Evolutionary conservation across 192 early-diverging fungal genomes (phyloP).

Genomic region (Thamnidium elegans): DNA sequence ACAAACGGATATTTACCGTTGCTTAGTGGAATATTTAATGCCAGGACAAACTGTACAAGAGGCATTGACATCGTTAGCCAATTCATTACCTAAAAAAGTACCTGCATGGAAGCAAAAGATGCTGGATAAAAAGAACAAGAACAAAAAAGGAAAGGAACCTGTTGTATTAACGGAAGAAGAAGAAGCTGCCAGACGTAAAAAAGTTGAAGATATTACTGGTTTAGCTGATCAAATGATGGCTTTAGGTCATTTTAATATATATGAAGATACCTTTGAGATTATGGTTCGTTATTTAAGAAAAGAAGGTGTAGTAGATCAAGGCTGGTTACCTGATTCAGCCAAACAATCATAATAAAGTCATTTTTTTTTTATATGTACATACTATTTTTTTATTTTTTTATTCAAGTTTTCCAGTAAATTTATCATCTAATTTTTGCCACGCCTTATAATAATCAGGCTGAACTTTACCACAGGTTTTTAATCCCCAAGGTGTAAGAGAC

Average conservation of each 20-base stretch:
- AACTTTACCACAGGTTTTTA: conserved; percentile 64
- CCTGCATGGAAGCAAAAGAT: conserved; percentile 39
- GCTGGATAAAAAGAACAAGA: conserved; percentile 35
- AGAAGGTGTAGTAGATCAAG: conserved; percentile 53
- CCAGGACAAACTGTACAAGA: conserved; percentile 60
- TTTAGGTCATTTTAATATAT: conserved; percentile 61
- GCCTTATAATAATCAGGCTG: conserved; percentile 86
- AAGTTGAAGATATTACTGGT: conserved; percentile 64
- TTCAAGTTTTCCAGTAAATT: conserved; percentile 10
- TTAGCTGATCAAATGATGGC: conserved; percentile 72
- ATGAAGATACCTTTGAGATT: conserved; percentile 68
- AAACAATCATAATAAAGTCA: not conserved
- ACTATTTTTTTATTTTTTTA: not conserved
- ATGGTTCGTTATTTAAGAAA: conserved; percentile 60
- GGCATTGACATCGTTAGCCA: conserved; percentile 56
- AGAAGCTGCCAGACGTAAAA: conserved; percentile 38
- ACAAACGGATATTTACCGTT: conserved; percentile 53
- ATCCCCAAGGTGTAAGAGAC: conserved; percentile 78
- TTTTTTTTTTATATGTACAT: not conserved
- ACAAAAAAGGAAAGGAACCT: conserved; percentile 26
- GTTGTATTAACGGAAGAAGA: conserved; percentile 29
- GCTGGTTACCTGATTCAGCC: conserved; percentile 51
- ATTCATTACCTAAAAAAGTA: conserved; percentile 36
- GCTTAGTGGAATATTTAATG: conserved; percentile 54
- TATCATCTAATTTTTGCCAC: conserved; percentile 52